A percentile compares a stretch with the other conserved stretches of the same genome.
phyloP scores from a whole-genome alignment of 129 eudicot genomes.

The Escallonia herrerae region DNA sequence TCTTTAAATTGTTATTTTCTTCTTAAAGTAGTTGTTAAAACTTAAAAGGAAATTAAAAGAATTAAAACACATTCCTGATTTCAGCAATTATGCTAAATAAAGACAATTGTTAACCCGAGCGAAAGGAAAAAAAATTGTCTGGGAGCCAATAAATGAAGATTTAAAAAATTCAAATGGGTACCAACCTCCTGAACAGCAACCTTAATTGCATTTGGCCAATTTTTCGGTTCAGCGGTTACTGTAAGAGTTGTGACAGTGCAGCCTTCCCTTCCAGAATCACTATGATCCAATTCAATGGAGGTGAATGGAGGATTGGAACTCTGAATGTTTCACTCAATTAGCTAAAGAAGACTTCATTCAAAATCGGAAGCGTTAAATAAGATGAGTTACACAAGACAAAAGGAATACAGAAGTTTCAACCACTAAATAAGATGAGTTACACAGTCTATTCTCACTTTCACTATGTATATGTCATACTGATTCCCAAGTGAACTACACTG shows the following conservation, averaged over 20 bases:
- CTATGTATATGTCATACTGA: too few species aligned
- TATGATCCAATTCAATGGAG: slow-evolving; percentile 92
- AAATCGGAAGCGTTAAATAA: too few species aligned
- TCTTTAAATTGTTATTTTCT: too few species aligned
- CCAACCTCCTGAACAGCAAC: slow-evolving; percentile 97
- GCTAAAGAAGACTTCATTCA: not conserved
- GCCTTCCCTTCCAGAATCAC: slow-evolving; percentile 99
- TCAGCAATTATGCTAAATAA: not conserved
- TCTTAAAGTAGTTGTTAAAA: too few species aligned
- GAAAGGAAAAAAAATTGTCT: not conserved
- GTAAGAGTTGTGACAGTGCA: slow-evolving; percentile 99
- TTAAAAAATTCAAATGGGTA: not conserved
- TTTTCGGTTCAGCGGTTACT: slow-evolving; percentile 91
- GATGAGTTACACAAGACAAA: not conserved
- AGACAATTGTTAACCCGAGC: too few species aligned
- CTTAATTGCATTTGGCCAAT: slow-evolving; percentile 89
- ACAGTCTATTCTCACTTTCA: too few species aligned
- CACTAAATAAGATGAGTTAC: not conserved
- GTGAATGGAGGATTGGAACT: slow-evolving; percentile 98
- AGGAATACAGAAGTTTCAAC: not conserved
- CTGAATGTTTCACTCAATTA: slow-evolving; percentile 40
- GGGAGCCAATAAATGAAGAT: too few species aligned
- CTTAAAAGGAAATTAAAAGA: too few species aligned
- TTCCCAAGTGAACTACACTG: too few species aligned
- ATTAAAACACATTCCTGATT: too few species aligned